phyloP scores from a whole-genome alignment of 257 asterid species.

The Plantago major region DNA sequence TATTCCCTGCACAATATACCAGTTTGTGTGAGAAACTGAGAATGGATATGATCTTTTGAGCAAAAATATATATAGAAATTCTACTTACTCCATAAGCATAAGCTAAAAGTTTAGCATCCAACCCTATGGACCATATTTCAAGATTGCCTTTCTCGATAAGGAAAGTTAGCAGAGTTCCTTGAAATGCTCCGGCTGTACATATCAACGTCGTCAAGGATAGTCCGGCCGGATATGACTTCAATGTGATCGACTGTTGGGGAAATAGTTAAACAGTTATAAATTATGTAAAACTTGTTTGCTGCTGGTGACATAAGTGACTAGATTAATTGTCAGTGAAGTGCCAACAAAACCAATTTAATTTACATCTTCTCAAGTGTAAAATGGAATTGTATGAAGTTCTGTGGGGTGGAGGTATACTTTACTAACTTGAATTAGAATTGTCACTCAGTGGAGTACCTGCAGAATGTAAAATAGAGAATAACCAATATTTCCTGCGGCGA shows the following conservation, averaged over 20 bases:
- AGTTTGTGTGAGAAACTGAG: no score
- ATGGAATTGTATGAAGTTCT: no score
- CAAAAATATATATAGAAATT: no score
- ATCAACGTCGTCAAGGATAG: constrained; percentile 40
- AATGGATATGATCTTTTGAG: no score
- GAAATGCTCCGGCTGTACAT: constrained; percentile 37
- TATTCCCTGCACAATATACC: constrained; percentile 57
- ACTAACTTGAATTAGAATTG: no score
- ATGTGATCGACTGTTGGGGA: constrained; percentile 22
- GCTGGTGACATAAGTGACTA: no score
- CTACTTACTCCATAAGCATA: constrained; percentile 37
- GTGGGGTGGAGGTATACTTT: no score
- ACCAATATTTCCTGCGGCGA: constrained; percentile 34
- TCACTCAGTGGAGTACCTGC: constrained; percentile 26
- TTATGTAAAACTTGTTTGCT: no score
- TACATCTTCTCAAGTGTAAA: no score
- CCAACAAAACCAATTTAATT: no score
- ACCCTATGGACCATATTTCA: constrained; percentile 34
- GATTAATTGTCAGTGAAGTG: no score
- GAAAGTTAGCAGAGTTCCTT: constrained; percentile 29
- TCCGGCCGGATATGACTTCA: constrained; percentile 46
- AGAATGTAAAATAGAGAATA: constrained; percentile 41
- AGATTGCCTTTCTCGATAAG: constrained; percentile 28
- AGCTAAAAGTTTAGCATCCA: constrained; percentile 32
- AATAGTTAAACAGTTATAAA: no score